Base-by-base conservation (phyloP, 257 asterid genomes). In the Parsonsia alboflavescens region DNA sequence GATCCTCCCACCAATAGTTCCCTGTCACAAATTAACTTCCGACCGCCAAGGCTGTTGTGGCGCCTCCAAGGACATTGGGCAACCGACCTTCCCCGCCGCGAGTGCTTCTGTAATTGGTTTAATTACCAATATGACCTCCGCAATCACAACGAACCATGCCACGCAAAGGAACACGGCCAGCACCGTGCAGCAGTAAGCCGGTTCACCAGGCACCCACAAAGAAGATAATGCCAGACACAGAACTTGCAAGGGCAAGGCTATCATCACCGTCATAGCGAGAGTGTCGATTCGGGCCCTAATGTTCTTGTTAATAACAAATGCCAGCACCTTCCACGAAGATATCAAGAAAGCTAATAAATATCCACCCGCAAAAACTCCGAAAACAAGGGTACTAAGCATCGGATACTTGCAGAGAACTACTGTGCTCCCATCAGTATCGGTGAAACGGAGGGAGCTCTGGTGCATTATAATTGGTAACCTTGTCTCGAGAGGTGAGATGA, bases 331-430 rank as follows among this genome's bases (percentile, higher is more conserved):
- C 91, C 96, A 90, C 52, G 91, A 90, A 36, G 97, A 88, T 3
- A 89, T 9, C 77, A 89, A 19, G 73, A 92, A 90, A 0, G 82
- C 88, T 49, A 88, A 63, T 0, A 87, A 84, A 58, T 89, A 92
- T 3, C 70, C 85, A 1, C 78, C 77, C 46, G 86, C 77, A 72
- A 92, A 92, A 19, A 73, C 89, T 7, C 83, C 84, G 48, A 92
- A 90, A 3, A 85, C 57, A 0, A 87, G 53, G 74, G 89, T 77
- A 74, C 93, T 90, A 72, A 89, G 80, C 57, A 91, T 78, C 0
- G 98, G 98, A 78, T 86, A 92, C 1, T 86, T 83, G 82, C 98
- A 92, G 4, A 92, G 81, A 11, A 83, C 82, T 17, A 70, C 73
- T 33, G 63, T 71, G 36, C 82, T 69, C 1, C 90, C 96, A 0